Base-by-base conservation (phyloP, 169 alveolate genomes). In the Cryptosporidium sp. region DNA sequence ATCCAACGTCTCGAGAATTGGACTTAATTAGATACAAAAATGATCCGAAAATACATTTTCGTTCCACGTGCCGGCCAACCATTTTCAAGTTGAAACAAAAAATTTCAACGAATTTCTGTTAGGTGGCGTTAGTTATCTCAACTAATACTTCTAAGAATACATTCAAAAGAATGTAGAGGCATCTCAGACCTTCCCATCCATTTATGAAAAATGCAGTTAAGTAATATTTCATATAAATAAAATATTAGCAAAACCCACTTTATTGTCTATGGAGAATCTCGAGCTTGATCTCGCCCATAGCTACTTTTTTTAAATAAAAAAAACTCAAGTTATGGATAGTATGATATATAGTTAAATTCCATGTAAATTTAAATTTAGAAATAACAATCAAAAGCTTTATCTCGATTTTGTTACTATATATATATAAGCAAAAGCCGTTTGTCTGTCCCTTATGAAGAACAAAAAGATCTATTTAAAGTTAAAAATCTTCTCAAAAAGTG, bases 181-280 rank as follows among this genome's bases (percentile, higher is more conserved):
- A 80, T 80, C 89, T 80, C 89, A 80, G 89, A 80, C 89, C 89
- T 80, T 80, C 89, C 89, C 89, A 80, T 80, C 89, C 89, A 65
- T n/a, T 1, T 65, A 6, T 65, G 51, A 29, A 65, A 29, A 37
- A 31, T 14, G 29, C 4, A 33, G 70, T 18, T 3, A 5, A n/a
- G 52, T 7, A 18, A 73, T 39, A 29, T 44, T 23, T 42, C 14
- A 21, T 26, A 14, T 70, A 48, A 26, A 51, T 18, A 16, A 39
- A 60, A 21, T 1, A 23, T 21, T 21, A 16, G 2, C 21, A 23
- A n/a, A 12, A 26, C 35, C 68, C 89, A n/a, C 67, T 62, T 29
- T 21, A n/a, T 3, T 80, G 89, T 80, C 12, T 65, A 67, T 70
- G 89, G 80, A 80, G 89, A 80, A 80, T 80, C 89, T 80, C 89